Evolutionary conservation across 192 early-diverging fungal genomes (phyloP).

Genomic region (Linnemannia schmuckeri): DNA sequence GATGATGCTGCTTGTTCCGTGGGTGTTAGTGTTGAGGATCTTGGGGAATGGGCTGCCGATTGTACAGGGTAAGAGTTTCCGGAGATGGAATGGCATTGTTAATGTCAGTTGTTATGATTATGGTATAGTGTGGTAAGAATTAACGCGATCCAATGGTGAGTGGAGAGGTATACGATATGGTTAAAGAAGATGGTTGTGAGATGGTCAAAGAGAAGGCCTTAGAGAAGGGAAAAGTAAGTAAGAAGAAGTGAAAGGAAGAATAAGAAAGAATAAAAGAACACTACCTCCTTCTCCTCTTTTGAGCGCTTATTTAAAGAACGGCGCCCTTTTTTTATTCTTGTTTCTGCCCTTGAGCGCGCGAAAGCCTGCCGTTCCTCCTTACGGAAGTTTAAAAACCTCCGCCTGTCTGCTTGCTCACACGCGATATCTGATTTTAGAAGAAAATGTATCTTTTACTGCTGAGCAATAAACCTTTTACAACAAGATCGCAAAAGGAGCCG

Average conservation of each 20-base stretch:
- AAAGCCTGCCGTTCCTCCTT: neutral
- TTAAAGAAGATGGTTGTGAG: neutral
- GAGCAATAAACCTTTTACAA: neutral
- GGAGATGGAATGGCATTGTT: neutral
- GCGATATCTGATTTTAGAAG: neutral
- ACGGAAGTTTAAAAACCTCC: neutral
- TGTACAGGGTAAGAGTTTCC: neutral
- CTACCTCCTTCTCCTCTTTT: neutral
- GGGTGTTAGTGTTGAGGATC: neutral
- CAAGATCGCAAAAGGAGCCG: neutral
- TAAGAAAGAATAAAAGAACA: neutral
- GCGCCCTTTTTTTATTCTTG: neutral
- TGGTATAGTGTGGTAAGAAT: neutral
- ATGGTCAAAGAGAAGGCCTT: neutral
- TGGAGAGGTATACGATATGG: too few species aligned
- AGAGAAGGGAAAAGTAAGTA: neutral
- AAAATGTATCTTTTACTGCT: neutral
- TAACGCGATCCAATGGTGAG: neutral
- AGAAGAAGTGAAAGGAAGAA: neutral
- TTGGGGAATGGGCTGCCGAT: neutral
- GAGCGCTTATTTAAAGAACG: neutral
- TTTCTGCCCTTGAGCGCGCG: neutral
- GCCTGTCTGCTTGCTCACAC: neutral
- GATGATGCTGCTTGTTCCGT: neutral
- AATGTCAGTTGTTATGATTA: neutral